These are phyloP conservation scores for Chaetomidium leptoderma DNA, from an alignment of 495 filamentous ascomycete species.

Conservation along the genomic window DNA sequence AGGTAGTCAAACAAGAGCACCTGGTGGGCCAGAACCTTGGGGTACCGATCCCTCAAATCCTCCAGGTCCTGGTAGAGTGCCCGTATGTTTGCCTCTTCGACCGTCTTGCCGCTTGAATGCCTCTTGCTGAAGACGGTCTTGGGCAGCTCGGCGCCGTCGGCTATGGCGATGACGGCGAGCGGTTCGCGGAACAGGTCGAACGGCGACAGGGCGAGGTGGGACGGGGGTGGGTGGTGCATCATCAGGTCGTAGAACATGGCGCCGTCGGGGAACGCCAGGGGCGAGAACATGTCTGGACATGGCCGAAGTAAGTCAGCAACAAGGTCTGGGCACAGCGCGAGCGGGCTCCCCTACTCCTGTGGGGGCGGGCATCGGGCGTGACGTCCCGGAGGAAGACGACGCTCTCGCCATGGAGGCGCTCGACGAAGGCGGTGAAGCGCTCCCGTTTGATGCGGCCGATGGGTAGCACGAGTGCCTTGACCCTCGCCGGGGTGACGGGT, in stretches of 20 bases:
- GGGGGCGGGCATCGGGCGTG: slow-evolving; percentile 78
- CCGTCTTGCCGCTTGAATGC: slow-evolving; percentile 44
- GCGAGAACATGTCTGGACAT: slow-evolving; percentile 83
- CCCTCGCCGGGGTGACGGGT: slow-evolving; percentile 81
- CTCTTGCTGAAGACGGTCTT: slow-evolving; percentile 43
- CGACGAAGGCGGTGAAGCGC: slow-evolving; percentile 73
- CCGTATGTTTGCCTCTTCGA: slow-evolving; percentile 46
- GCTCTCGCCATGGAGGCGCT: slow-evolving; percentile 71
- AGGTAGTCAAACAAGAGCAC: slow-evolving; percentile 74
- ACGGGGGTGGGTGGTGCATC: slow-evolving; percentile 68
- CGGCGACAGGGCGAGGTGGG: slow-evolving; percentile 72
- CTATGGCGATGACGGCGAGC: slow-evolving; percentile 71
- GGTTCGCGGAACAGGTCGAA: slow-evolving; percentile 83
- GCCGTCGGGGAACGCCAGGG: slow-evolving; percentile 83
- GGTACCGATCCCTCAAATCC: slow-evolving; percentile 65
- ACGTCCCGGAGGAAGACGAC: slow-evolving; percentile 86
- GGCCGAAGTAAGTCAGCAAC: slow-evolving; percentile 34
- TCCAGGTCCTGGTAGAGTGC: slow-evolving; percentile 61
- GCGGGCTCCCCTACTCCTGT: slow-evolving; percentile 64
- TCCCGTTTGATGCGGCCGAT: slow-evolving; percentile 79
- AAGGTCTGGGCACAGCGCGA: background rate
- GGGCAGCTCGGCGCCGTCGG: slow-evolving; percentile 62
- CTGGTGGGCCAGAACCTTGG: slow-evolving; percentile 71
- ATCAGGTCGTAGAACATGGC: slow-evolving; percentile 87
- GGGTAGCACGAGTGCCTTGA: slow-evolving; percentile 78